Conservation (phyloP, 805 yeast species). For the Priceomyces carsonii region DNA sequence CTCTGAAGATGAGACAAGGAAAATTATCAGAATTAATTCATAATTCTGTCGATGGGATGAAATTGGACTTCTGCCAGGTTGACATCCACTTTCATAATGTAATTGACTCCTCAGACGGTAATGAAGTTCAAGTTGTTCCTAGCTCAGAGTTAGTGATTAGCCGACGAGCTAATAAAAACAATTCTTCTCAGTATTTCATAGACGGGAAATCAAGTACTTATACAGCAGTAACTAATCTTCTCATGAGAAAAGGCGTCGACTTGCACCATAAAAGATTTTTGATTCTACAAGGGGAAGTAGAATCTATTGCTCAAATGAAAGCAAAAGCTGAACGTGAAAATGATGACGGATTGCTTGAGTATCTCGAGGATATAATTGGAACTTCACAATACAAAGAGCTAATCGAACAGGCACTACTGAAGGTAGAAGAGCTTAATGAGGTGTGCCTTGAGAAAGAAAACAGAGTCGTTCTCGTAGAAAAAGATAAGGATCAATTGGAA, state of each 20-base stretch:
- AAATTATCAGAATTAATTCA: conserved; percentile 92
- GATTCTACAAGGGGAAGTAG: conserved; percentile 97
- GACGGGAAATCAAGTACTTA: conserved; percentile 71
- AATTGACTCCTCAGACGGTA: conserved; percentile 49
- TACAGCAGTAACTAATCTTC: conserved; percentile 71
- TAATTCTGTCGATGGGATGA: conserved; percentile 67
- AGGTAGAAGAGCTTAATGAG: conserved; percentile 76
- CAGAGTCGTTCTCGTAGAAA: conserved; percentile 76
- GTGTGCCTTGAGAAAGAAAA: conserved; percentile 78
- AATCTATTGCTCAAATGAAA: conserved; percentile 97
- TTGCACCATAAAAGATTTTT: conserved; percentile 92
- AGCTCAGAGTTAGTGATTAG: conserved; percentile 68
- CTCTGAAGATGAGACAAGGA: conserved; percentile 94
- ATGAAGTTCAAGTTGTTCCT: conserved; percentile 32
- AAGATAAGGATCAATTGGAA: conserved; percentile 62
- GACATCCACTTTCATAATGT: conserved; percentile 87
- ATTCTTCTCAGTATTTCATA: conserved; percentile 75
- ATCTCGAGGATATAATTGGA: conserved; percentile 95
- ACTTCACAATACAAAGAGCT: conserved; percentile 79
- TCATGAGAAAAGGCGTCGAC: conserved; percentile 85
- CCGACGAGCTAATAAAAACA: conserved; percentile 76
- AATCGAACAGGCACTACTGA: conserved; percentile 62
- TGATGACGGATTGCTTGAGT: conserved; percentile 93
- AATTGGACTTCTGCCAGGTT: conserved; percentile 76
- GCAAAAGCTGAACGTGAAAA: conserved; percentile 90